Evolutionary conservation across 495 filamentous ascomycete genomes (phyloP).

Genomic region (Letharia columbiana): DNA sequence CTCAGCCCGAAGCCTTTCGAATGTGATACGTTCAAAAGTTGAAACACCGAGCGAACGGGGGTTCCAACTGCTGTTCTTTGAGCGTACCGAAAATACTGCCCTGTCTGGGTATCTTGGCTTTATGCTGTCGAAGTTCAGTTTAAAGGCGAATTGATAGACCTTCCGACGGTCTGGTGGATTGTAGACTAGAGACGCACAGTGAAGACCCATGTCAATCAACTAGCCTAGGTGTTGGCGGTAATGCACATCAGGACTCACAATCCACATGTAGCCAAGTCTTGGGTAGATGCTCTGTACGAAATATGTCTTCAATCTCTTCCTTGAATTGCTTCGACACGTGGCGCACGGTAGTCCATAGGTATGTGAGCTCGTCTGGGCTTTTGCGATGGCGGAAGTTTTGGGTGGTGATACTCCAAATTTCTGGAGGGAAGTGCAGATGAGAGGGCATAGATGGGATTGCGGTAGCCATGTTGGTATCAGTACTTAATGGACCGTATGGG

Average conservation of each 20-base stretch:
- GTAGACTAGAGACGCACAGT: too few relatives aligned
- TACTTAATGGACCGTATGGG: too few relatives aligned
- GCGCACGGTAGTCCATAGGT: constrained; percentile 1
- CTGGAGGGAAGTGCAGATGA: constrained; percentile 1
- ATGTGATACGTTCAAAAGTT: too few relatives aligned
- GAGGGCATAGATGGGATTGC: too few relatives aligned
- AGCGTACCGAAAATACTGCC: not conserved
- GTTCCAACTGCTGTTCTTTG: too few relatives aligned
- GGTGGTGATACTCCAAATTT: not conserved
- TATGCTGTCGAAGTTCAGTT: not conserved
- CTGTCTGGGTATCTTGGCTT: not conserved
- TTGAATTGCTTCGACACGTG: constrained; percentile 1
- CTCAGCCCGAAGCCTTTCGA: too few relatives aligned
- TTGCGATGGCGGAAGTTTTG: not conserved
- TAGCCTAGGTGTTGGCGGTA: too few relatives aligned
- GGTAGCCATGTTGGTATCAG: too few relatives aligned
- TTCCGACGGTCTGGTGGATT: too few relatives aligned
- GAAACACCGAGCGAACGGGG: too few relatives aligned
- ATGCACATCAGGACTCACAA: too few relatives aligned
- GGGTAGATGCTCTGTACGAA: not conserved
- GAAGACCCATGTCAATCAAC: too few relatives aligned
- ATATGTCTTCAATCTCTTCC: constrained; percentile 1
- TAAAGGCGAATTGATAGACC: not conserved
- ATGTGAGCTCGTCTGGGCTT: not conserved
- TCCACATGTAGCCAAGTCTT: not conserved